phyloP scores from a whole-genome alignment of 495 filamentous ascomycete genomes.

The Jackrogersella multiformis region DNA sequence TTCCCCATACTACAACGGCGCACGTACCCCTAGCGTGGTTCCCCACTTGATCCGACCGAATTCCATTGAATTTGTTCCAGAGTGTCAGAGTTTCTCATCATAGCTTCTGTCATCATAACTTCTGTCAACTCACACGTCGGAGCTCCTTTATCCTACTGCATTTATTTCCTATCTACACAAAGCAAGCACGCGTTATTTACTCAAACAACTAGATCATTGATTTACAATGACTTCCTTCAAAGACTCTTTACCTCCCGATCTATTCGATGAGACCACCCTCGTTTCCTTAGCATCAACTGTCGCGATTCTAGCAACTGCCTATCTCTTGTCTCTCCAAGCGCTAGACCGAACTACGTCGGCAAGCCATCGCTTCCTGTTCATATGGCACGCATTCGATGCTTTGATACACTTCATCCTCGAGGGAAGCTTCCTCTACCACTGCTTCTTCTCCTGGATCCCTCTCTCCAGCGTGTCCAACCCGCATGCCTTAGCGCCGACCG shows the following conservation, averaged over 20 bases:
- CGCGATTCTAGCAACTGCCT: slow-evolving; percentile 58
- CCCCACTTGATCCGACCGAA: slow-evolving; percentile 20
- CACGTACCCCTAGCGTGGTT: not conserved
- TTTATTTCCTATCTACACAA: not conserved
- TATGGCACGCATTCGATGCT: slow-evolving; percentile 94
- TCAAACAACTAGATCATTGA: not conserved
- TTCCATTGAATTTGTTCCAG: slow-evolving; percentile 6
- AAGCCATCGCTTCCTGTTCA: slow-evolving; percentile 75
- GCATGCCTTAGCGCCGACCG: slow-evolving; percentile 47
- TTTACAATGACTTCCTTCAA: slow-evolving; percentile 30
- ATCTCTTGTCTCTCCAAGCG: slow-evolving; percentile 53
- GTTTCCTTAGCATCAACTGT: slow-evolving; percentile 61
- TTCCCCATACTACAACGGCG: not conserved
- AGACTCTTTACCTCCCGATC: slow-evolving; percentile 49
- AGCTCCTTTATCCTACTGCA: not conserved
- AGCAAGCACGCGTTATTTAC: not conserved
- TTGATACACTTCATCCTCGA: slow-evolving; percentile 91
- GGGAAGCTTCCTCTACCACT: slow-evolving; percentile 90
- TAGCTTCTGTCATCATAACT: too few species aligned
- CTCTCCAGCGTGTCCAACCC: slow-evolving; percentile 46
- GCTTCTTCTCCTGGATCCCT: slow-evolving; percentile 76
- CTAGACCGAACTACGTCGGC: slow-evolving; percentile 51
- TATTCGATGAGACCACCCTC: slow-evolving; percentile 64
- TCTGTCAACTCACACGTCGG: too few species aligned
- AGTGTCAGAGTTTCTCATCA: too few species aligned